Evolutionary conservation across 2,329 filamentous ascomycete genomes (phyloP).

Genomic region (Penicillium sp.): DNA sequence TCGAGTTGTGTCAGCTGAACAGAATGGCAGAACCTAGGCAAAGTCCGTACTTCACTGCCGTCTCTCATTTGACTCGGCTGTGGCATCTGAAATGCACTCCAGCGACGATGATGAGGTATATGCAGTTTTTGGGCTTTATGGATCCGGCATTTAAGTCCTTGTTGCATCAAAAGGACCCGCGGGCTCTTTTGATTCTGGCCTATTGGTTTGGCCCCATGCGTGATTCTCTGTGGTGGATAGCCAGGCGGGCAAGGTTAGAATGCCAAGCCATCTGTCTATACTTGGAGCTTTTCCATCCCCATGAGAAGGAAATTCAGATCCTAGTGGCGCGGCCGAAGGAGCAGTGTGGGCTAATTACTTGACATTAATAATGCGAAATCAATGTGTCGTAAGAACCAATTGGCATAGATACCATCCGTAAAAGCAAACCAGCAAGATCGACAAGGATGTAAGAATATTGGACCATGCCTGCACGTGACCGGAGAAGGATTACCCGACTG

Average conservation of each 20-base stretch:
- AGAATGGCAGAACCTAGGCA: not conserved
- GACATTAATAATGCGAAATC: not conserved
- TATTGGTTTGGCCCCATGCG: slow-evolving; percentile 59
- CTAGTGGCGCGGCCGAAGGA: slow-evolving; percentile 6
- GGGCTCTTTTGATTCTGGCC: slow-evolving; percentile 57
- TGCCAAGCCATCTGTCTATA: slow-evolving; percentile 54
- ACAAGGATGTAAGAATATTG: not conserved
- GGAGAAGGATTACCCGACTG: slow-evolving; percentile 8
- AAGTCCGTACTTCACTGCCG: slow-evolving; percentile 18
- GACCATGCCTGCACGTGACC: slow-evolving; percentile 17
- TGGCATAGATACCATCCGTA: not conserved
- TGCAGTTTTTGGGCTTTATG: slow-evolving; percentile 16
- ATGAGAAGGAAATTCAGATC: slow-evolving; percentile 10
- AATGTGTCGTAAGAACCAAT: not conserved
- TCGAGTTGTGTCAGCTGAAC: slow-evolving; percentile 10
- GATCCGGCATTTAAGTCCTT: slow-evolving; percentile 42
- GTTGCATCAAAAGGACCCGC: slow-evolving; percentile 54
- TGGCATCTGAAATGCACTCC: not conserved
- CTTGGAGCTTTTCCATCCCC: slow-evolving; percentile 33
- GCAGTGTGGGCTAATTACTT: slow-evolving; percentile 1
- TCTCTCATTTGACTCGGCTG: slow-evolving; percentile 11
- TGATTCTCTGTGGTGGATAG: slow-evolving; percentile 53
- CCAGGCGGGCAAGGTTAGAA: slow-evolving; percentile 50
- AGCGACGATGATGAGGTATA: slow-evolving; percentile 3
- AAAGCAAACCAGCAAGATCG: not conserved